A percentile compares a stretch with the other conserved stretches of the same genome.
These are phyloP conservation scores for Odonthalia washingtoniensis DNA, from an alignment of 31 red algal genomes.

Conservation along the genomic window DNA sequence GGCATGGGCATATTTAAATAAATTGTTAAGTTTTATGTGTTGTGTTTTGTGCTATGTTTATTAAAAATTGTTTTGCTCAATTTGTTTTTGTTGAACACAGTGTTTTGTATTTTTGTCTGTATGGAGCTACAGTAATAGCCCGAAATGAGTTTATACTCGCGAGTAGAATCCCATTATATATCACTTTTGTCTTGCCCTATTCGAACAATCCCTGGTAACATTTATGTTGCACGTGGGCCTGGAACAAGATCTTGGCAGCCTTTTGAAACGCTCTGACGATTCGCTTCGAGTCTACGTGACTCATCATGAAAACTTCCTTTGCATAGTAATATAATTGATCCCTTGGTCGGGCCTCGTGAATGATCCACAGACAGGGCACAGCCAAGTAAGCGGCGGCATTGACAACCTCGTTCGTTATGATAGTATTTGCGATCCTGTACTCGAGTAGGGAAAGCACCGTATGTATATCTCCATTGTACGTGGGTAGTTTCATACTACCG, in stretches of 20 bases:
- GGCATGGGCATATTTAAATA: no score
- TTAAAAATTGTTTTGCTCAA: no score
- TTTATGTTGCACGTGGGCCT: conserved; percentile 79
- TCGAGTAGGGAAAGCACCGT: conserved; percentile 58
- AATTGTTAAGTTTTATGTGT: no score
- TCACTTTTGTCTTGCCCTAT: no score
- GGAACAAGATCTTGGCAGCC: conserved; percentile 92
- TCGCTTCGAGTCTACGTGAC: no score
- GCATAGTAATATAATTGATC: conserved; percentile 96
- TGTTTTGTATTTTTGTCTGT: no score
- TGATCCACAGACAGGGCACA: conserved; percentile 87
- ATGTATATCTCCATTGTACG: conserved; percentile 63
- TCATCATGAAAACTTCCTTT: conserved; percentile 96
- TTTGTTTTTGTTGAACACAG: no score
- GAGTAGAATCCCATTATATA: no score
- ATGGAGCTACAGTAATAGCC: no score
- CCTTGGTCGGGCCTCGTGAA: conserved; percentile 96
- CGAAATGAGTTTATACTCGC: no score
- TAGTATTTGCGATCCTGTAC: conserved; percentile 91
- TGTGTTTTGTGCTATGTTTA: no score
- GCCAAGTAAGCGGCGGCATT: conserved; percentile 61
- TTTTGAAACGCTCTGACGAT: conserved; percentile 75
- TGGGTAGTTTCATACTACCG: conserved; percentile 62
- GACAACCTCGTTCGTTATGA: conserved; percentile 91
- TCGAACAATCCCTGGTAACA: no score